Evolutionary conservation across 768 basidiomycete genomes (phyloP), one percentile per base, ranked within the genome.

Genomic region (Boletus speciosus): DNA sequence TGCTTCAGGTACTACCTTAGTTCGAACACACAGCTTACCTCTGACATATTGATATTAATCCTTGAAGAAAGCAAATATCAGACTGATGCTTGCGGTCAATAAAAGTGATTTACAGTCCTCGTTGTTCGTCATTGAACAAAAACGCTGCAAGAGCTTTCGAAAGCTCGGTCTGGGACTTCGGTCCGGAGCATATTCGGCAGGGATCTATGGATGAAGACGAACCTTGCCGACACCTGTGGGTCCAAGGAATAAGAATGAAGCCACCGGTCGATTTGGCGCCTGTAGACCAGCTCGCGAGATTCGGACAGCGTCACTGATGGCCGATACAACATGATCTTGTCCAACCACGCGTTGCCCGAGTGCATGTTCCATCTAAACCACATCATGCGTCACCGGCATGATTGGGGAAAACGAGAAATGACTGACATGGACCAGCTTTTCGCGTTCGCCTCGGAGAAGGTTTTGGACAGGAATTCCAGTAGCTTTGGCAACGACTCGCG

Each of bases 21-120:
- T 25, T 12, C 53, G 10, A 41, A 40, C 16, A 32, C 47, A 27
- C 12, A n/a, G 14, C 60, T 23, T 55, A 76, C 67, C 73, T 97
- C 91, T n/a, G 90, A 89, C 92, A 96, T 94, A 61, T 97, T 95
- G 66, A 96, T 92, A 55, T 86, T 90, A 58, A 94, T 92, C 50
- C 88, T 90, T 36, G 14, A 52, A 54, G n/a, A 27, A 40, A 10
- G 27, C 48, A 31, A 25, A 25, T 8, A 47, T 51, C 45, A 39
- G 54, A 44, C 34, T 0, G 7, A 35, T 5, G 11, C 27, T 45
- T 7, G 27, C 32, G 21, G 38, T 54, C 15, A 34, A 52, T 19
- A 41, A 25, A 27, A 32, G n/a, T 25, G 6, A 78, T 83, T 71
- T 63, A 91, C 90, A 96, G 64, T 11, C 90, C 93, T 40, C 88